Evolutionary conservation across 2,329 filamentous ascomycete genomes (phyloP), one percentile per base, ranked within the genome.

Genomic region (Epichloe scottii): DNA sequence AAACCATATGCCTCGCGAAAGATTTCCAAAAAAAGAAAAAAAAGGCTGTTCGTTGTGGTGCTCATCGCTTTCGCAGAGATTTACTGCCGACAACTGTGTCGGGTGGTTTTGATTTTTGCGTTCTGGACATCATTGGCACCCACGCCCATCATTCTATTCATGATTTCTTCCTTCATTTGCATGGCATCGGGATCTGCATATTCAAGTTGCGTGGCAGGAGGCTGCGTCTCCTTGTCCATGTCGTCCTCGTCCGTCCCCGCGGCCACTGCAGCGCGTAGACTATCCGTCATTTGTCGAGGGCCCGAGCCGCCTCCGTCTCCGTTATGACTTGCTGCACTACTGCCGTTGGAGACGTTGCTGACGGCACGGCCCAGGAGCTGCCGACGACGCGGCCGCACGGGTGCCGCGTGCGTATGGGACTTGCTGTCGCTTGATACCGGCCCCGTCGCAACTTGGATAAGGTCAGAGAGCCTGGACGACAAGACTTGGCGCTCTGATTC

Each of bases 351-450:
- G 3, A 71, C 71, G 58, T 81, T 81, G 64, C 77, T 81, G 30
- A 76, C 64, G 3, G 77, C 79, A 11, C 79, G 75, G 5, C 79
- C 79, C 3, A 82, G 66, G 51, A 82, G 75, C 50, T 73, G 69
- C 11, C 76, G 73, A 48, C 71, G 68, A 1, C 71, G 57, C 50
- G 65, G 57, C 17, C 62, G 56, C 49, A 62, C 5, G 43, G 45
- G 43, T 34, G 45, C 40, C 34, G 45, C 45, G 26, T 55, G 55
- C 4, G 51, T 42, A 35, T 37, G 55, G n/a, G 54, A 37, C 37
- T 54, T 45, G 37, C 49, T 51, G 41, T 57, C 54, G 30, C 47
- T 40, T 23, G 49, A 46, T 46, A 42, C 41, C 5, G 48, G 10
- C 14, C 15, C 47, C 3, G 49, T 48, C 7, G 44, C 21, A 23